phyloP scores from a whole-genome alignment of 1,284 basidiomycete genomes.

The Anthracocystis walkeri region DNA sequence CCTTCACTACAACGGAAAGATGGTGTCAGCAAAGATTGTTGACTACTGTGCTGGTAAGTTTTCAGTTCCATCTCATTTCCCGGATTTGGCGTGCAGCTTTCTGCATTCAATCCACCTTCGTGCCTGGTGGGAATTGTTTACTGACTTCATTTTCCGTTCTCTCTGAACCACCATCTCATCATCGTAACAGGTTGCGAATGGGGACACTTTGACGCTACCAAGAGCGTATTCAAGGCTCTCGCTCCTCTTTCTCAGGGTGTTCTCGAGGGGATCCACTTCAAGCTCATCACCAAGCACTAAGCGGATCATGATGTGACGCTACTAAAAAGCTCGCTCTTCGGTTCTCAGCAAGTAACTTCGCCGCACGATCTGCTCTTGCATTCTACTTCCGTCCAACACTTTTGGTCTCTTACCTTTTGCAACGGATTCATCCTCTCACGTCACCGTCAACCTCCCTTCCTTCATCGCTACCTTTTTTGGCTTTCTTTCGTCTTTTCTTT shows the following conservation, averaged over 20 bases:
- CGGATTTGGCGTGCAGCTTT: too few species aligned
- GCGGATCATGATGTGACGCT: not conserved
- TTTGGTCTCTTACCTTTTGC: not conserved
- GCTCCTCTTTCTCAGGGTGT: slow-evolving; percentile 58
- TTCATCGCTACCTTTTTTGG: not conserved
- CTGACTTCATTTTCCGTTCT: too few species aligned
- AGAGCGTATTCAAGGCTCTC: slow-evolving; percentile 59
- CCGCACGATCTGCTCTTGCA: too few species aligned
- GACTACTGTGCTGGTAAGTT: slow-evolving; percentile 63
- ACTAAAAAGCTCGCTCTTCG: not conserved
- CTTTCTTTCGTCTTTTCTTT: not conserved
- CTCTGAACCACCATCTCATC: too few species aligned
- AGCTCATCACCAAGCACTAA: slow-evolving; percentile 51
- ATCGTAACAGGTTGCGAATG: slow-evolving; percentile 55
- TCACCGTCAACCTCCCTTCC: not conserved
- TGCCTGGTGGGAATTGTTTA: too few species aligned
- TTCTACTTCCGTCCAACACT: not conserved
- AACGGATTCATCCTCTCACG: slow-evolving; percentile 2
- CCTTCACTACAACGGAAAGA: slow-evolving; percentile 61
- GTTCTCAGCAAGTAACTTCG: too few species aligned
- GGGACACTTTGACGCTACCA: slow-evolving; percentile 59
- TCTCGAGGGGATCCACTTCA: slow-evolving; percentile 52
- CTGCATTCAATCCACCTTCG: too few species aligned
- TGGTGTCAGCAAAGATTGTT: slow-evolving; percentile 52
- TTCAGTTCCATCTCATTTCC: too few species aligned